A percentile compares a stretch with the other conserved stretches of the same genome.
Evolutionary conservation across 2,329 filamentous ascomycete species (phyloP).

Genomic region (Aspergillus versicolor): DNA sequence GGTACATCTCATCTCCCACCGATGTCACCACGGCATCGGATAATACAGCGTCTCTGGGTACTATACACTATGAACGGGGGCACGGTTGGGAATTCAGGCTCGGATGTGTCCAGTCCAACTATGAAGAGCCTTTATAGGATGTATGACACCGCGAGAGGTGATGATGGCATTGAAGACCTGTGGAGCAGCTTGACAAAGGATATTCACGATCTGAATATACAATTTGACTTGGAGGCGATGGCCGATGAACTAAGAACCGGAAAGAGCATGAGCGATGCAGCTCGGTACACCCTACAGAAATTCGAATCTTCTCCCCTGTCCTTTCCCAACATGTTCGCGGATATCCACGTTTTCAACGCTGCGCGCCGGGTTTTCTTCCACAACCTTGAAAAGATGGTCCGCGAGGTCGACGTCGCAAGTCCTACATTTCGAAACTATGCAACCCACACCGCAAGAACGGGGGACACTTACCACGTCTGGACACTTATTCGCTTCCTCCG

Average conservation of each 20-base stretch:
- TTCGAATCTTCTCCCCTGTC: constrained; percentile 28
- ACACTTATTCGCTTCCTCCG: constrained; percentile 35
- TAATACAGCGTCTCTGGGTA: constrained; percentile 35
- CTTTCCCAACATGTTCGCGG: constrained; percentile 29
- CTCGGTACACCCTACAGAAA: constrained; percentile 23
- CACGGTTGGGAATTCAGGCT: constrained; percentile 20
- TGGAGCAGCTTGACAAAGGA: constrained; percentile 27
- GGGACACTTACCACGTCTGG: constrained; percentile 26
- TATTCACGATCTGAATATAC: constrained; percentile 31
- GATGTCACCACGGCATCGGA: constrained; percentile 23
- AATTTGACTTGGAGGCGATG: constrained; percentile 29
- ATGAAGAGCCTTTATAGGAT: constrained; percentile 26
- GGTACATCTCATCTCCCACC: not conserved
- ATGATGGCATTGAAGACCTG: constrained; percentile 18
- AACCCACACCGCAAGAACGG: constrained; percentile 31
- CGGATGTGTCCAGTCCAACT: constrained; percentile 21
- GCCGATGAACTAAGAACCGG: constrained; percentile 27
- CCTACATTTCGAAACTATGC: constrained; percentile 31
- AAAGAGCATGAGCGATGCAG: constrained; percentile 23
- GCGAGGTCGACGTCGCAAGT: constrained; percentile 34
- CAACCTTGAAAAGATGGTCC: constrained; percentile 31
- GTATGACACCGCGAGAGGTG: constrained; percentile 24
- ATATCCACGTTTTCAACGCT: constrained; percentile 27
- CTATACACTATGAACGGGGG: constrained; percentile 26
- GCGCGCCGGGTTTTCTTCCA: constrained; percentile 26